Evolutionary conservation across 768 basidiomycete genomes (phyloP).

Genomic region (Boletus insuetus): DNA sequence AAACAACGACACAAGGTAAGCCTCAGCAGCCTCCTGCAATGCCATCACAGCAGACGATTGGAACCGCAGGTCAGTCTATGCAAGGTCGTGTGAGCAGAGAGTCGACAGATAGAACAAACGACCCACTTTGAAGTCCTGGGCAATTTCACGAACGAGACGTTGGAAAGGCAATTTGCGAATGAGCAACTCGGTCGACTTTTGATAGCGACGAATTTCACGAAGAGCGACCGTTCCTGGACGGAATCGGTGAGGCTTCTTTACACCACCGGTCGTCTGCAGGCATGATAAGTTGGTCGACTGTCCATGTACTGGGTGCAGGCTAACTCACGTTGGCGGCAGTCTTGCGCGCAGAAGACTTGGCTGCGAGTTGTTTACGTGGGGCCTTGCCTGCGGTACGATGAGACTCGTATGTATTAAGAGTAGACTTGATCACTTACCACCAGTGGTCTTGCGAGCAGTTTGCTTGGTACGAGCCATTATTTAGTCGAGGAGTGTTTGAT

Average conservation of each 20-base stretch:
- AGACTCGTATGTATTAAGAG: not conserved
- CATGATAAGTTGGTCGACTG: slow-evolving; percentile 23
- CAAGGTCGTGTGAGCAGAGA: slow-evolving; percentile 37
- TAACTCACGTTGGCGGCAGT: slow-evolving; percentile 37
- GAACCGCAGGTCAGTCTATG: slow-evolving; percentile 88
- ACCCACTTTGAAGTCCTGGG: slow-evolving; percentile 85
- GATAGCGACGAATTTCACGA: slow-evolving; percentile 89
- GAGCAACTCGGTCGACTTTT: slow-evolving; percentile 89
- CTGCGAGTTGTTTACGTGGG: slow-evolving; percentile 70
- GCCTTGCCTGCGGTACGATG: slow-evolving; percentile 44
- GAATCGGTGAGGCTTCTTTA: slow-evolving; percentile 95
- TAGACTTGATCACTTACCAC: slow-evolving; percentile 67
- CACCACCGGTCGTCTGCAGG: slow-evolving; percentile 76
- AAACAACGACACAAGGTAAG: slow-evolving; percentile 74
- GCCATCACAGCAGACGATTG: slow-evolving; percentile 92
- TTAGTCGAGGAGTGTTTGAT: not conserved
- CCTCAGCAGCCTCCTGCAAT: slow-evolving; percentile 83
- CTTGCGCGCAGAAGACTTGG: slow-evolving; percentile 61
- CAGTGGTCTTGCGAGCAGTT: slow-evolving; percentile 86
- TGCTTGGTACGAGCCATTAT: slow-evolving; percentile 72
- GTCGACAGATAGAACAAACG: not conserved
- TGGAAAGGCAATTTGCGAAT: slow-evolving; percentile 95
- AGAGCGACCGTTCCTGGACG: slow-evolving; percentile 88
- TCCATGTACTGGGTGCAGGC: too few relatives aligned
- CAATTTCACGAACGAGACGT: slow-evolving; percentile 91